Evolutionary conservation across 345 rosid species (phyloP), one percentile per base, ranked within the genome.

Genomic region (Anacardium occidentale): DNA sequence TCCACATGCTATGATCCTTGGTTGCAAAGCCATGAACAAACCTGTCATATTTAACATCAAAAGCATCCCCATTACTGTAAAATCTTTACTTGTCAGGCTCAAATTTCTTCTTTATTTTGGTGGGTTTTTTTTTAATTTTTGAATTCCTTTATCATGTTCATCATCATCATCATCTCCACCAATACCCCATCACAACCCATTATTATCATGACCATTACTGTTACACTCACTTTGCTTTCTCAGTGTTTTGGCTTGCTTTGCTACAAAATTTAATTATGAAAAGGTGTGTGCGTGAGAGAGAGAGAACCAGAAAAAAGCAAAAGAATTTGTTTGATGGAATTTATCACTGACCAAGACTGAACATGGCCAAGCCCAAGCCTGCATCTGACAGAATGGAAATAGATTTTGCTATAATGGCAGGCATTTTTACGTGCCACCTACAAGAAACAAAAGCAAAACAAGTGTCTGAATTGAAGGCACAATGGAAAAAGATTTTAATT

Each of bases 361-460:
- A 95, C 99, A 95, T 95, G 72, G 99, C 99, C 99, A 95, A 93
- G 94, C 99, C 99, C 65, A 95, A 94, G 62, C 99, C 99, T 76
- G 99, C 99, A 86, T 95, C 98, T 82, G 99, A 95, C 83, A 95
- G 93, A 69, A 95, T 95, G 65, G 99, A 86, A 72, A 95, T 95
- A 80, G 99, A 95, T 81, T 91, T 87, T 17, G 99, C 96, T 80
- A 95, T 80, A 22, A 95, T 89, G 47, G 93, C 94, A 72, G 99
- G 99, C 99, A 95, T 92, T 81, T 84, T 73, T 74, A 95, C 80
- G 84, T 91, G 69, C 98, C 98, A 95, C 92, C 99, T 95, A 72
- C 81, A 79, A 76, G 14, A 56, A 59, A 26, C 45, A 32, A 64
- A 60, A 18, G 75, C 3, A 11, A 45, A 61, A 74, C 50, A 14